phyloP scores from a whole-genome alignment of 139 green algal genomes.

The Yamagishiella unicocca region DNA sequence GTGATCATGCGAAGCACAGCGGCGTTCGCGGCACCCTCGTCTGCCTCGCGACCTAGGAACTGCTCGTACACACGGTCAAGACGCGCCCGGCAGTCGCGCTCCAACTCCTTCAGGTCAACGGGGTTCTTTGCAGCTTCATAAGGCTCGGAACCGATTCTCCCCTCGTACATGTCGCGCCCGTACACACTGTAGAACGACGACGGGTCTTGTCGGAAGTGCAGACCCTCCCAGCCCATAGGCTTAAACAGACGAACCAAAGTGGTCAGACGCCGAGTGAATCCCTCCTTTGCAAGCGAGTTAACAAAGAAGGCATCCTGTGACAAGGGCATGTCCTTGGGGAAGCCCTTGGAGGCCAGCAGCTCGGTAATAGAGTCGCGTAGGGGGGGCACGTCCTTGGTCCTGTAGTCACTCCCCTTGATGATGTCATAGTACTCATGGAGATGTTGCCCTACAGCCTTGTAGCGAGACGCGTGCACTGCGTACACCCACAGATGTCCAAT shows the following conservation, averaged over 20 bases:
- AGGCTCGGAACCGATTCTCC: background rate
- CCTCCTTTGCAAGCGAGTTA: background rate
- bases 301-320: constrained; percentile 10
- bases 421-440: constrained; percentile 8
- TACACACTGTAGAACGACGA: background rate
- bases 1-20: background rate
- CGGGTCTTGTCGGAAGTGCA: background rate
- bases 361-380: background rate
- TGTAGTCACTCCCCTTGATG: constrained; percentile 10
- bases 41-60: background rate
- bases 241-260: background rate
- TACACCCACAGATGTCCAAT: constrained; percentile 21
- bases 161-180: background rate
- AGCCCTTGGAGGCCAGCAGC: background rate
- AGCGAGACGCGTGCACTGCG: background rate
- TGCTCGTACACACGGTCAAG: background rate
- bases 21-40: background rate
- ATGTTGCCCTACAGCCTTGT: background rate
- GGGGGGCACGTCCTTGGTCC: background rate
- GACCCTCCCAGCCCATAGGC: background rate
- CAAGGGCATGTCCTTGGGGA: background rate
- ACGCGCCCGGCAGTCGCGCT: background rate
- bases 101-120: background rate
- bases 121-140: background rate
- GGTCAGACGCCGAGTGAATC: background rate